Conservation (phyloP, 2,329 filamentous ascomycete genomes). For the Tolypocladium amazonense region DNA sequence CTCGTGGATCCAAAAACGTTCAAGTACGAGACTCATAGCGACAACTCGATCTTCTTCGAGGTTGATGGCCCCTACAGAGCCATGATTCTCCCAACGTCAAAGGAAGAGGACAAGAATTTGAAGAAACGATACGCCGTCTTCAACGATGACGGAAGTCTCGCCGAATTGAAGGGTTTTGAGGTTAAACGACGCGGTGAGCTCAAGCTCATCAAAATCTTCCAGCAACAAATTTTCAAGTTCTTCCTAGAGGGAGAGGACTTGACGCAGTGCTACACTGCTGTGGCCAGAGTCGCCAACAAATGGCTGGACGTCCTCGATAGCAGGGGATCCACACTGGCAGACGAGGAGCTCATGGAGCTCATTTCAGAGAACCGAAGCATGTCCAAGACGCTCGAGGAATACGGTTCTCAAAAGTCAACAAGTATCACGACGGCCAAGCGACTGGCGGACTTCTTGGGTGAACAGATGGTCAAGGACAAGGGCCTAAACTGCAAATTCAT, state of each 20-base stretch:
- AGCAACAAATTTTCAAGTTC: slow-evolving; percentile 98
- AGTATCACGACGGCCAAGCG: slow-evolving; percentile 98
- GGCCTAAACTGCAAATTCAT: slow-evolving; percentile 99
- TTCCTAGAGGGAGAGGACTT: slow-evolving; percentile 87
- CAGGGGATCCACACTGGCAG: slow-evolving; percentile 79
- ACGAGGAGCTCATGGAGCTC: slow-evolving; percentile 97
- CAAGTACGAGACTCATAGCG: slow-evolving; percentile 92
- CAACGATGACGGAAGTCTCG: slow-evolving; percentile 92
- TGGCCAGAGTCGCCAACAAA: slow-evolving; percentile 88
- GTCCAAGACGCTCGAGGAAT: slow-evolving; percentile 94
- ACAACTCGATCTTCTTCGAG: slow-evolving; percentile 99
- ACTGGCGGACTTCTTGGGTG: slow-evolving; percentile 88
- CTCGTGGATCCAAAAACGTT: slow-evolving; percentile 68
- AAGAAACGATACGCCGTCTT: slow-evolving; percentile 99
- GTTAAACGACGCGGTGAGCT: slow-evolving; percentile 95
- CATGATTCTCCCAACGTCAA: slow-evolving; percentile 94
- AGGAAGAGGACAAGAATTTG: slow-evolving; percentile 98
- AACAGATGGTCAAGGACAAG: slow-evolving; percentile 99
- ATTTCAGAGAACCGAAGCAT: slow-evolving; percentile 99
- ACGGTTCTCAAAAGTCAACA: slow-evolving; percentile 89
- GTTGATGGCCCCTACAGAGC: slow-evolving; percentile 96
- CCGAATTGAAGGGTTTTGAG: slow-evolving; percentile 94
- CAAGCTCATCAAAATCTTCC: slow-evolving; percentile 99
- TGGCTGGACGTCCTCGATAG: slow-evolving; percentile 94
- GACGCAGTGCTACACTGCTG: slow-evolving; percentile 78